Conservation (phyloP, 768 basidiomycete genomes). For the Panaeolus papilionaceus region DNA sequence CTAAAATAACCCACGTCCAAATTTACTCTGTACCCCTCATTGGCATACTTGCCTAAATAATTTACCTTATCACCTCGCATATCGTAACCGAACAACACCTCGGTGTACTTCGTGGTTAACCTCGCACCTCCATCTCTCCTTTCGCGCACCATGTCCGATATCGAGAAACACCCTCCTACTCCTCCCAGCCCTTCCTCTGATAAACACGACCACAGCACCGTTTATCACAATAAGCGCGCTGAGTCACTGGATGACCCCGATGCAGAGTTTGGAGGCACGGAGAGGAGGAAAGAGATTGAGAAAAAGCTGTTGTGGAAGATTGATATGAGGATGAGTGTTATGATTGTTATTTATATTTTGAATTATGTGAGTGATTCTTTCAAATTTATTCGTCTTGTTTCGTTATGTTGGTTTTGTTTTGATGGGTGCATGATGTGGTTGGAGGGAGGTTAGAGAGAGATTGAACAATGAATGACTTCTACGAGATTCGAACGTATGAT, state of each 20-base stretch:
- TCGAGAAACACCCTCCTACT: not conserved
- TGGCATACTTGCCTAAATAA: no score
- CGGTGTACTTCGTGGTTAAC: no score
- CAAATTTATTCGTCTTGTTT: not conserved
- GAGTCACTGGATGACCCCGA: slow-evolving; percentile 32
- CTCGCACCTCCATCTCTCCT: no score
- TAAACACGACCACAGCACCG: not conserved
- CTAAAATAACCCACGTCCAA: not conserved
- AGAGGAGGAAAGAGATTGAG: slow-evolving; percentile 54
- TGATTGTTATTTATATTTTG: slow-evolving; percentile 58
- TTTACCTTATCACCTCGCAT: no score
- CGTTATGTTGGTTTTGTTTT: not conserved
- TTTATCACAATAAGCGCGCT: no score
- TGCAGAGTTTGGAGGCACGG: slow-evolving; percentile 55
- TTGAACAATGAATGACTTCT: no score
- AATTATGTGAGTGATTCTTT: slow-evolving; percentile 44
- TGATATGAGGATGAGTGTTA: slow-evolving; percentile 60
- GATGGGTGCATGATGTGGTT: no score
- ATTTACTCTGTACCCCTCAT: not conserved
- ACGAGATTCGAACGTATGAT: no score
- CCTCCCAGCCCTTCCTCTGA: not conserved
- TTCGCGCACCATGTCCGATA: not conserved
- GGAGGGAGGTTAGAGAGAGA: not conserved
- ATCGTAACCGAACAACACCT: no score
- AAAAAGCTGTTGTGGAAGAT: slow-evolving; percentile 59